Percentiles rank a stretch among this genome's conserved stretches.
phyloP scores from a whole-genome alignment of 179 eudicot species.

The Nepenthes alata region DNA sequence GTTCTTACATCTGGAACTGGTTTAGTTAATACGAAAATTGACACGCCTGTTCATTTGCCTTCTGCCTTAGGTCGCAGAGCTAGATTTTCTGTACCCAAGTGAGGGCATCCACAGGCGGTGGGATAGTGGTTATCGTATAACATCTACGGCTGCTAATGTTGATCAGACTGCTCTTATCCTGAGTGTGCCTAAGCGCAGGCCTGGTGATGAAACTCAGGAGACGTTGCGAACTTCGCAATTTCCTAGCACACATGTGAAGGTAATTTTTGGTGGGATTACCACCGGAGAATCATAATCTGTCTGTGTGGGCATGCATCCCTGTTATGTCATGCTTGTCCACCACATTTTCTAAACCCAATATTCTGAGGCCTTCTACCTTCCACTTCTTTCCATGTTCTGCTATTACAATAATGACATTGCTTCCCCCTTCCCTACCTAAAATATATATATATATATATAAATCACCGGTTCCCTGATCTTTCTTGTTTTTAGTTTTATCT shows the following conservation, averaged over 20 bases:
- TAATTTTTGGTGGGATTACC: slow-evolving; percentile 5
- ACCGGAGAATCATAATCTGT: not conserved
- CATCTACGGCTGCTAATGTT: slow-evolving; percentile 45
- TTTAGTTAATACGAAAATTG: too few species aligned
- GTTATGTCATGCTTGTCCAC: not conserved
- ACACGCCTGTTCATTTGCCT: too few species aligned
- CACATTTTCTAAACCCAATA: not conserved
- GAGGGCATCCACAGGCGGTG: slow-evolving; percentile 64
- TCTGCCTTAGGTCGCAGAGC: slow-evolving; percentile 41
- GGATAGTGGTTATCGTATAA: slow-evolving; percentile 52
- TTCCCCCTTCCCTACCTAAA: too few species aligned
- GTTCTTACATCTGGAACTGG: too few species aligned
- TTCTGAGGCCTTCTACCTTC: not conserved
- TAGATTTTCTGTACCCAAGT: slow-evolving; percentile 61
- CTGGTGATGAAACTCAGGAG: slow-evolving; percentile 54
- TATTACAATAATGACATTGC: too few species aligned
- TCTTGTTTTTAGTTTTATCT: too few species aligned
- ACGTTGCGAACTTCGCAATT: slow-evolving; percentile 53
- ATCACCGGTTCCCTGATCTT: too few species aligned
- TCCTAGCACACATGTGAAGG: slow-evolving; percentile 64
- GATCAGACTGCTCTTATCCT: slow-evolving; percentile 56
- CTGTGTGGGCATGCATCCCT: not conserved
- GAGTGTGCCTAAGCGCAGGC: slow-evolving; percentile 51
- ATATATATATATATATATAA: too few species aligned
- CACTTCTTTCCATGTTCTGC: too few species aligned